A percentile compares a stretch with the other conserved stretches of the same genome.
Conservation (phyloP, 2,329 filamentous ascomycete genomes). For the Stagonosporopsis cucurbitacearum region DNA sequence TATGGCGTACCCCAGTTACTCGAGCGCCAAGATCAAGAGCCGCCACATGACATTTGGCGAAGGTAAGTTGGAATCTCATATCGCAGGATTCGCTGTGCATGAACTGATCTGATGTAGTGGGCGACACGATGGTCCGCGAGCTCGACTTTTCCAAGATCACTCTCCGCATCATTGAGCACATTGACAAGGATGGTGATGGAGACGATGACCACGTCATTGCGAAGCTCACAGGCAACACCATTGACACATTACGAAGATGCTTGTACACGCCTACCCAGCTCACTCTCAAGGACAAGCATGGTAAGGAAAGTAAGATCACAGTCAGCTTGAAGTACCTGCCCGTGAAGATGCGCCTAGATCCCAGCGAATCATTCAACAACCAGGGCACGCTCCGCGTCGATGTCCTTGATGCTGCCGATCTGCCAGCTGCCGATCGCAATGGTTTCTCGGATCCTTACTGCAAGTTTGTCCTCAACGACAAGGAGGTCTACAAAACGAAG, state of each 20-base stretch:
- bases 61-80: slow-evolving; percentile 53
- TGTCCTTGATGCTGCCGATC: slow-evolving; percentile 80
- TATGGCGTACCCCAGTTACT: slow-evolving; percentile 88
- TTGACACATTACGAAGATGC: slow-evolving; percentile 87
- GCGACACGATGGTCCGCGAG: slow-evolving; percentile 94
- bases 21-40: slow-evolving; percentile 75
- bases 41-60: slow-evolving; percentile 81
- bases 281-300: slow-evolving; percentile 78
- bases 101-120: slow-evolving; percentile 58
- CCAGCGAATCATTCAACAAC: slow-evolving; percentile 98
- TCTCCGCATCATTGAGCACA: slow-evolving; percentile 81
- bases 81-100: slow-evolving; percentile 1
- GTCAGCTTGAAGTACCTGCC: slow-evolving; percentile 95
- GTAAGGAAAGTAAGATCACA: slow-evolving; percentile 77
- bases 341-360: slow-evolving; percentile 90
- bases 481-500: slow-evolving; percentile 94
- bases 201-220: slow-evolving; percentile 77
- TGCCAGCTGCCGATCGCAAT: slow-evolving; percentile 94
- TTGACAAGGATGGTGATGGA: slow-evolving; percentile 73
- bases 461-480: slow-evolving; percentile 89
- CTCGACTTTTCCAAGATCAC: slow-evolving; percentile 96
- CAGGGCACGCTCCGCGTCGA: slow-evolving; percentile 96
- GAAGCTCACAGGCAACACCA: slow-evolving; percentile 81
- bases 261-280: slow-evolving; percentile 91
- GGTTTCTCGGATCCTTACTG: slow-evolving; percentile 97